Conservation (phyloP, 192 early-diverging fungal genomes). For the Umbelopsis ramanniana region DNA sequence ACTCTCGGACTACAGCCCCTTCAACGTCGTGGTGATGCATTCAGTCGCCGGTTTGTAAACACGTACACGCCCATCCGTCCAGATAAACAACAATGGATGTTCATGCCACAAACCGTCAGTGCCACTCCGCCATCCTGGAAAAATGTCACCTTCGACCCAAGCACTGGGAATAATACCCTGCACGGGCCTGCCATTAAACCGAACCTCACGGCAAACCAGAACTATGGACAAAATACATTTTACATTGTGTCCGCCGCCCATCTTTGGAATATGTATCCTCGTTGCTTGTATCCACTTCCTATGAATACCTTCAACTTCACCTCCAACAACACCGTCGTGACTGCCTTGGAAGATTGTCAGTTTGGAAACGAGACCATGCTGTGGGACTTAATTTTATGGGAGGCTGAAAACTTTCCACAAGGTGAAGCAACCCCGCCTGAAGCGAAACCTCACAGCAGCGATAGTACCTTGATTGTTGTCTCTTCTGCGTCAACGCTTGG, state of each 20-base stretch:
- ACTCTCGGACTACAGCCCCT: slow-evolving; percentile 21
- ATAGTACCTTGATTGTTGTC: no score
- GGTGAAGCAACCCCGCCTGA: slow-evolving; percentile 14
- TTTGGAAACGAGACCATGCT: slow-evolving; percentile 26
- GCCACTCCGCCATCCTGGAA: background rate
- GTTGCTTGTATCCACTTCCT: slow-evolving; percentile 22
- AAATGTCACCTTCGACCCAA: slow-evolving; percentile 27
- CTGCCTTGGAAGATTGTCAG: slow-evolving; percentile 22
- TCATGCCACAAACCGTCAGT: slow-evolving; percentile 21
- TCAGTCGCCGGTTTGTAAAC: slow-evolving; percentile 20
- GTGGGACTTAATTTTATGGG: slow-evolving; percentile 31
- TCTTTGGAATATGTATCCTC: slow-evolving; percentile 34
- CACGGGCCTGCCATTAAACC: slow-evolving; percentile 11
- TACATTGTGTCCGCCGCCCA: slow-evolving; percentile 31
- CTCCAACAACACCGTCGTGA: slow-evolving; percentile 36
- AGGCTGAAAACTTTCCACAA: slow-evolving; percentile 24
- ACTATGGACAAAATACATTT: slow-evolving; percentile 13
- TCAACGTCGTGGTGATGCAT: background rate
- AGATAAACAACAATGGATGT: slow-evolving; percentile 40
- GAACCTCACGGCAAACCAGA: background rate
- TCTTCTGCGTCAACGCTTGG: background rate
- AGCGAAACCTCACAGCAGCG: background rate
- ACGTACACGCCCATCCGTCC: slow-evolving; percentile 29
- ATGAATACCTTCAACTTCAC: slow-evolving; percentile 30
- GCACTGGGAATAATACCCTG: slow-evolving; percentile 18